Base-by-base conservation (phyloP, 768 basidiomycete species). In the Exidia glandulosa region DNA sequence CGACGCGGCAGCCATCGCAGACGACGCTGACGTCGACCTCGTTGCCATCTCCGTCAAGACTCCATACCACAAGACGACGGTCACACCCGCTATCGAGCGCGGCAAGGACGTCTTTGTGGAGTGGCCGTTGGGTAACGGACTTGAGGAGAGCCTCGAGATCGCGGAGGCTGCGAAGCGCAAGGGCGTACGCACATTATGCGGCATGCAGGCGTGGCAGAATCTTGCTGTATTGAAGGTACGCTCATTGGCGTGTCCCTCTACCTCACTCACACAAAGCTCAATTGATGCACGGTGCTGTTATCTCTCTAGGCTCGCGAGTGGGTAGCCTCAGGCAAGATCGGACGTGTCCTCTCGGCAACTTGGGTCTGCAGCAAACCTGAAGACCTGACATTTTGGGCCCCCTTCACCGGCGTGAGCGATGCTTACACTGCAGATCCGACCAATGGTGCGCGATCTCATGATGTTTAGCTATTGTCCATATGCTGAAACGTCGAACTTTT, bases 21-120 rank as follows among this genome's bases (percentile, higher is more conserved):
- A 62, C 3, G 75, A 77, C 57, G 68, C 71, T 0, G 68, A 76
- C 30, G 70, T 77, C 30, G 74, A 75, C 59, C 59, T 77, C 25
- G 69, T 77, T 31, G 71, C 66, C 0, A 71, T 75, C 1, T 57
- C 72, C 16, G 72, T 78, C 25, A 72, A 70, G 58, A 66, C 70
- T 16, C 63, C 65, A 9, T n/a, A 56, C 2, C 76, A 77, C 63
- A 69, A 66, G 32, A 64, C 65, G 2, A 65, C 68, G 1, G 64
- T 70, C 5, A n/a, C 69, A 34, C 71, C 73, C 16, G 71, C 66
- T 3, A 70, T 77, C 47, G 71, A 68, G 27, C 71, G 71, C 31
- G 73, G 72, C 27, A 78, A 77, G 62, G 62, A 71, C 36, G 60
- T 76, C 32, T 77, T 75, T 57, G 58, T 76, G 7, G 76, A 78